Conservation (phyloP, 371 early-diverging fungal genomes). For the Funneliformis caledonium region DNA sequence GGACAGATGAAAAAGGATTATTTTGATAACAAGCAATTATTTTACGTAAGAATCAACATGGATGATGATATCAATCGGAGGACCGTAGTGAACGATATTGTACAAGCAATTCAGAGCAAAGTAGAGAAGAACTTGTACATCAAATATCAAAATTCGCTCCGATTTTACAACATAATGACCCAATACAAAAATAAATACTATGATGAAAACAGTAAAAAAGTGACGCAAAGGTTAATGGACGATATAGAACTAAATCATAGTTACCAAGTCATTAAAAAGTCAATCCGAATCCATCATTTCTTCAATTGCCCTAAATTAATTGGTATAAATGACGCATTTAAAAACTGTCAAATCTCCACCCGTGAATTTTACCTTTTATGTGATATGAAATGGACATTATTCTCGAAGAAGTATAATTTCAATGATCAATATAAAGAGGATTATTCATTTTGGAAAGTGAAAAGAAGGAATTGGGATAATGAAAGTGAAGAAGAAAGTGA, state of each 20-base stretch:
- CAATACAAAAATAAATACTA: background rate
- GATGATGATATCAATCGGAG: background rate
- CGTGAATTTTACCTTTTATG: background rate
- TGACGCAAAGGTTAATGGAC: background rate
- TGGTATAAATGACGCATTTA: background rate
- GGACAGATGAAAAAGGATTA: background rate
- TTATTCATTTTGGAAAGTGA: background rate
- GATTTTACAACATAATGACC: background rate
- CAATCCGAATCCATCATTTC: background rate
- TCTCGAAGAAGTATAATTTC: background rate
- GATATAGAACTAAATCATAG: background rate
- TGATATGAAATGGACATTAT: background rate
- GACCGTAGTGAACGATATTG: background rate
- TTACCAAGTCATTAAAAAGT: background rate
- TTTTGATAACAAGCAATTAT: background rate
- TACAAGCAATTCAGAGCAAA: background rate
- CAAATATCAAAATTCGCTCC: background rate
- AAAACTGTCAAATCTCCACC: background rate
- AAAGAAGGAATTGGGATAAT: too few species aligned
- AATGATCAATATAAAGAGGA: background rate
- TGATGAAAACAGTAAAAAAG: background rate
- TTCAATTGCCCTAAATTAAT: background rate
- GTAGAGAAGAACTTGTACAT: background rate
- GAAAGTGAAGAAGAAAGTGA: background rate
- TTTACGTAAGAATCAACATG: background rate